Evolutionary conservation across 305 asterid species (phyloP).

Genomic region (Plantago coronopus): DNA sequence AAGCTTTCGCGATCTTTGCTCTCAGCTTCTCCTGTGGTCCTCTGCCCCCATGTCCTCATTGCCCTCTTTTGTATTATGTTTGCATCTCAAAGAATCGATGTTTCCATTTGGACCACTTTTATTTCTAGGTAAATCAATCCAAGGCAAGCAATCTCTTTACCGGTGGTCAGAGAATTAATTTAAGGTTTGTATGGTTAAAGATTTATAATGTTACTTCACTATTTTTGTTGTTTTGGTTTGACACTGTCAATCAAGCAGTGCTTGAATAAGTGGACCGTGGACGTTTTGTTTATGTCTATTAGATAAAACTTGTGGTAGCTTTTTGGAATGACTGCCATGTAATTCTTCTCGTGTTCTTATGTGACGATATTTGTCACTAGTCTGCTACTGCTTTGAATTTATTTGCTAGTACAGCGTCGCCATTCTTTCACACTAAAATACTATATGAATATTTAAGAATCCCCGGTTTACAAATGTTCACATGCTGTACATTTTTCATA

Average conservation of each 20-base stretch:
- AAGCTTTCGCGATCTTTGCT: conserved; percentile 12
- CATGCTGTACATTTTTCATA: too few species aligned
- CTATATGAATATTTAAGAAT: too few species aligned
- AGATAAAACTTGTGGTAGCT: too few species aligned
- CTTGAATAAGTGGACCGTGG: not conserved
- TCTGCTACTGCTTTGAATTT: too few species aligned
- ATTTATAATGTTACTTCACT: conserved; percentile 11
- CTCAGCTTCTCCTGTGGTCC: not conserved
- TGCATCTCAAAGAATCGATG: conserved; percentile 11
- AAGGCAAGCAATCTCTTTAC: conserved; percentile 54
- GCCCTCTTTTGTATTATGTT: conserved; percentile 1
- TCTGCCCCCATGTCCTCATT: not conserved
- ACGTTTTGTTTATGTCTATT: too few species aligned
- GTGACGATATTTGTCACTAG: too few species aligned
- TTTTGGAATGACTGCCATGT: too few species aligned
- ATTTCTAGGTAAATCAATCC: conserved; percentile 69
- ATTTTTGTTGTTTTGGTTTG: not conserved
- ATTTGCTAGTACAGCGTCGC: too few species aligned
- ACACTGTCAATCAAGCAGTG: not conserved
- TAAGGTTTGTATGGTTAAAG: conserved; percentile 50
- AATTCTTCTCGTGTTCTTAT: too few species aligned
- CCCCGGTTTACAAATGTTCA: too few species aligned
- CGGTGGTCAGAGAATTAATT: conserved; percentile 55
- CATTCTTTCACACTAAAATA: too few species aligned
- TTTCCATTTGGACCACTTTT: conserved; percentile 21